A percentile compares a stretch with the other conserved stretches of the same genome.
Conservation (phyloP, 352 stramenopile species). For the Phytophthora cactorum region DNA sequence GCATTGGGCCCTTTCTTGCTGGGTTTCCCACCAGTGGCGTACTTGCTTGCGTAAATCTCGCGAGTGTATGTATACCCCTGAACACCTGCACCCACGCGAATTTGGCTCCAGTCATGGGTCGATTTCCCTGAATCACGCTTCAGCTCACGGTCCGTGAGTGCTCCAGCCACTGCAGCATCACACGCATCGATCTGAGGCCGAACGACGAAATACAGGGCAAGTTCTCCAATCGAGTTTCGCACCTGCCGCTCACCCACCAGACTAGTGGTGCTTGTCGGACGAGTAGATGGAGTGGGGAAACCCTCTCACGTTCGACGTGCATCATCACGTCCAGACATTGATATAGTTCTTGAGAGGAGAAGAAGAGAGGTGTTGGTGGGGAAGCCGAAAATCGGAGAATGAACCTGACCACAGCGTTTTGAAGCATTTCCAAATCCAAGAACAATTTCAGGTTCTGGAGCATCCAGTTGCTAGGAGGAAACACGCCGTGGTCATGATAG, state of each 20-base stretch:
- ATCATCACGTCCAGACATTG: constrained; percentile 57
- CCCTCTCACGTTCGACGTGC: too few relatives aligned
- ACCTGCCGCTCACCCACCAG: constrained; percentile 74
- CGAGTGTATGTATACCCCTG: background rate
- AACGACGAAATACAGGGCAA: constrained; percentile 55
- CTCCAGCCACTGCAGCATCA: constrained; percentile 69
- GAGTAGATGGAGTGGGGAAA: too few relatives aligned
- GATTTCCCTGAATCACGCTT: too few relatives aligned
- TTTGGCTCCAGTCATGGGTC: background rate
- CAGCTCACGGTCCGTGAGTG: too few relatives aligned
- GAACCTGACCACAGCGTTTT: background rate
- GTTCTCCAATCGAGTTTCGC: constrained; percentile 70
- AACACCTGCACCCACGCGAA: background rate
- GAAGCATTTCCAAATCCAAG: background rate
- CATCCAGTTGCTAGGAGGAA: background rate
- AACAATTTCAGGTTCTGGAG: background rate
- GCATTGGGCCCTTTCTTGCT: background rate
- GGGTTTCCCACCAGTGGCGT: background rate
- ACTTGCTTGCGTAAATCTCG: background rate
- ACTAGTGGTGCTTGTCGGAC: constrained; percentile 42
- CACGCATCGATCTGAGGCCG: constrained; percentile 63
- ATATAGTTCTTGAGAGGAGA: constrained; percentile 35
- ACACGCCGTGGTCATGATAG: background rate
- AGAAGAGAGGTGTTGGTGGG: background rate
- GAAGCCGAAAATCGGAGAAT: constrained; percentile 7